These are phyloP conservation scores for Ceratocystis diversiconidia DNA, from an alignment of 2,329 filamentous ascomycete genomes.

Conservation along the genomic window DNA sequence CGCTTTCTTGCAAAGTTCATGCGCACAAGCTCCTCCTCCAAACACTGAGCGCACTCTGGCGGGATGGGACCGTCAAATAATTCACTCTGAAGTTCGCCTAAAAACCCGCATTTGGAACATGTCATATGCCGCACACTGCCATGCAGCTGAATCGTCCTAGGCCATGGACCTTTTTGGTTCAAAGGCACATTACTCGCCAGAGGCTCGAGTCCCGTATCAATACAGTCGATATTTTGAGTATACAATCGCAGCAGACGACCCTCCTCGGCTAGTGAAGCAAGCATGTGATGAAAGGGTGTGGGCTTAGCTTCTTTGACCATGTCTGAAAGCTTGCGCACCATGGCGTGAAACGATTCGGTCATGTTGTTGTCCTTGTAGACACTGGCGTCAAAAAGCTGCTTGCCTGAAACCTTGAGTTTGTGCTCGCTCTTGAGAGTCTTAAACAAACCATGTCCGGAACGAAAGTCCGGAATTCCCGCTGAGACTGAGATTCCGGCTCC, in stretches of 20 bases:
- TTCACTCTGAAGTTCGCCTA: slow-evolving; percentile 60
- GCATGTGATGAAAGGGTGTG: slow-evolving; percentile 82
- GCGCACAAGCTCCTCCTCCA: slow-evolving; percentile 60
- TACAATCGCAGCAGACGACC: slow-evolving; percentile 80
- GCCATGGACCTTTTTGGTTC: slow-evolving; percentile 76
- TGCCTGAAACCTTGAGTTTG: slow-evolving; percentile 77
- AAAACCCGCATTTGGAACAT: slow-evolving; percentile 76
- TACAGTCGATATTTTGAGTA: slow-evolving; percentile 91
- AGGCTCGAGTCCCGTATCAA: slow-evolving; percentile 72
- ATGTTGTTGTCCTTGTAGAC: slow-evolving; percentile 87
- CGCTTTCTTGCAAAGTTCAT: slow-evolving; percentile 66
- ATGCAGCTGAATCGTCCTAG: slow-evolving; percentile 81
- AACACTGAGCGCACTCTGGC: slow-evolving; percentile 64
- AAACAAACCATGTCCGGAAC: slow-evolving; percentile 81
- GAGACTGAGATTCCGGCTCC: slow-evolving; percentile 95
- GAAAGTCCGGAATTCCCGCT: slow-evolving; percentile 92
- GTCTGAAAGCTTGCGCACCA: slow-evolving; percentile 79
- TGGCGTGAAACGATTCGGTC: slow-evolving; percentile 84
- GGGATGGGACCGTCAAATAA: slow-evolving; percentile 75
- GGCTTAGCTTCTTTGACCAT: slow-evolving; percentile 65
- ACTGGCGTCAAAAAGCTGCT: slow-evolving; percentile 91
- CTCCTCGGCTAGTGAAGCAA: slow-evolving; percentile 79
- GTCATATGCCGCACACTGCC: slow-evolving; percentile 93
- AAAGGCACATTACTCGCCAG: slow-evolving; percentile 70
- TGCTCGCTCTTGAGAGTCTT: slow-evolving; percentile 71